Base-by-base conservation (phyloP, 306 rosid species). In the Erythrophleum fordii region DNA sequence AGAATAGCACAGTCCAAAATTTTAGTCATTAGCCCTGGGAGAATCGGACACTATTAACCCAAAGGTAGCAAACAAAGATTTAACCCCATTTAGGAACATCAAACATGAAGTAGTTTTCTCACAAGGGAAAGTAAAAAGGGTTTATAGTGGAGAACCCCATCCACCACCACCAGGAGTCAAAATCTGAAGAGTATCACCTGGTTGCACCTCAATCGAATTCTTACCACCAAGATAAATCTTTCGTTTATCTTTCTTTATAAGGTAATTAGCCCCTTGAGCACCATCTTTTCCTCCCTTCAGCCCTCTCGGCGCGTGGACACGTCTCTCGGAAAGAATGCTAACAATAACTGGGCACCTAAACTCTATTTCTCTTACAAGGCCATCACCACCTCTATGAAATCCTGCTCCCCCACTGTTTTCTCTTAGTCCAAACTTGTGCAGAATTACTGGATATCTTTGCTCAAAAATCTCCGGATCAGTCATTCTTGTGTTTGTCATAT, bases 91-190 rank as follows among this genome's bases (percentile, higher is more conserved):
- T 22, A 2, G 46, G 73, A 42, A 68, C 20, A 42, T 68, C 52
- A 25, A 20, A 42, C 29, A 22, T 20, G 60, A n/a, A 53, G 29
- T 7, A 22, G 13, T 55, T 68, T 22, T 41, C 45, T 13, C n/a
- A 5, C 51, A 42, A 5, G 11, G 22, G 20, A 66, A 37, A 20
- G 18, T 23, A n/a, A 29, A 29, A 22, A n/a, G 17, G 11, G 12
- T 39, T 39, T 68, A 42, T 23, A 14, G 20, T 12, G 86, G 82
- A 83, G 83, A 87, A 60, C 98, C 98, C 91, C 97, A 92, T 83
- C 97, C 97, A 29, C 97, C 98, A 53, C 98, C 99, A 73, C 97
- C 99, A 48, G 99, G 99, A 72, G 97, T 95, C 74, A 89, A 87
- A 76, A 95, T 91, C 87, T 88, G 95, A 73, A 95, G 90, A 84